Conservation (phyloP, 345 rosid species). For the Euphorbia tirucalli region DNA sequence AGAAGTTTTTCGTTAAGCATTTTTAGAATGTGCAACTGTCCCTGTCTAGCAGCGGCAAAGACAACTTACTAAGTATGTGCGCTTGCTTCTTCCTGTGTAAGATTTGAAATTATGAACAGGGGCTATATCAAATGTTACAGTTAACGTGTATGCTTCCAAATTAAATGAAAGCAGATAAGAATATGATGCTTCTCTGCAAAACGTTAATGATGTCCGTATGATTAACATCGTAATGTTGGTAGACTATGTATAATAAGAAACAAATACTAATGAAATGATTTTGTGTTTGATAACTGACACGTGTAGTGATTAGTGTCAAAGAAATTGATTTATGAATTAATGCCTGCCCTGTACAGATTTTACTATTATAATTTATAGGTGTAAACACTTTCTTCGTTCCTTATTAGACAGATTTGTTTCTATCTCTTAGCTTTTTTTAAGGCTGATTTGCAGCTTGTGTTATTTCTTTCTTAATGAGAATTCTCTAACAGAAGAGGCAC, state of each 20-base stretch:
- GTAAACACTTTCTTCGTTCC: too few species aligned
- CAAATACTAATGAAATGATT: too few species aligned
- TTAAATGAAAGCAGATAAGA: neutral
- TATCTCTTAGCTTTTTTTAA: too few species aligned
- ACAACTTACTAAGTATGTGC: slow-evolving; percentile 67
- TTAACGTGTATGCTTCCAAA: neutral
- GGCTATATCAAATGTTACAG: neutral
- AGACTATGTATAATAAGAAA: neutral
- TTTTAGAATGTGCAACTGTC: slow-evolving; percentile 67
- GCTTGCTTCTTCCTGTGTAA: slow-evolving; percentile 4
- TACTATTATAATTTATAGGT: too few species aligned
- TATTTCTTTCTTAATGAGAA: too few species aligned
- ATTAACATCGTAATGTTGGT: neutral
- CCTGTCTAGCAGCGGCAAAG: slow-evolving; percentile 93
- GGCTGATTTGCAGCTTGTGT: too few species aligned
- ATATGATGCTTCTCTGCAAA: neutral
- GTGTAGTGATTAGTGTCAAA: neutral
- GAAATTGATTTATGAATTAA: neutral
- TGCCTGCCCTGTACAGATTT: too few species aligned
- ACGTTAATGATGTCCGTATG: neutral
- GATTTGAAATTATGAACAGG: neutral
- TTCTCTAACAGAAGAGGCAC: too few species aligned
- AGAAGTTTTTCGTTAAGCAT: slow-evolving; percentile 83
- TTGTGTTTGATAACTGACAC: neutral
- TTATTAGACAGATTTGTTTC: too few species aligned